phyloP scores from a whole-genome alignment of 2,329 filamentous ascomycete species.

The Paecilomyces niveus region DNA sequence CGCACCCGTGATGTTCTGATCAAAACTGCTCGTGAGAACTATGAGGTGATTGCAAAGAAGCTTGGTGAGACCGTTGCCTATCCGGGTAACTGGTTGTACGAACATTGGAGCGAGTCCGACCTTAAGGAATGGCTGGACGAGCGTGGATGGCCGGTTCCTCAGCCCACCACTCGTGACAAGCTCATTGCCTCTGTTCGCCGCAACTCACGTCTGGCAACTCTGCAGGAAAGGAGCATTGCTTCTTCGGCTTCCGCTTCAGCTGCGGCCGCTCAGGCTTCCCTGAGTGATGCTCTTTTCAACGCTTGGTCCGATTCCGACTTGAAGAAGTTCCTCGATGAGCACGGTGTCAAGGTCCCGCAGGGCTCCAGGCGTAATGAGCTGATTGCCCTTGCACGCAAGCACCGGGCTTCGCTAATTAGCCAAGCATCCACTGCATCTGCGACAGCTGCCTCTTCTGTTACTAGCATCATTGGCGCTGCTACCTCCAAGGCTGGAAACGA shows the following conservation, averaged over 20 bases:
- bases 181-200: slow-evolving; percentile 84
- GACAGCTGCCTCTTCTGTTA: slow-evolving; percentile 27
- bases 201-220: slow-evolving; percentile 72
- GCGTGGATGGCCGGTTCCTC: slow-evolving; percentile 76
- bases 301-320: slow-evolving; percentile 85
- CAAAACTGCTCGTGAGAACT: slow-evolving; percentile 69
- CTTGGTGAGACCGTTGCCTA: slow-evolving; percentile 73
- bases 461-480: slow-evolving; percentile 56
- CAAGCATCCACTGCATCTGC: slow-evolving; percentile 48
- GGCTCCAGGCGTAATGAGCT: slow-evolving; percentile 87
- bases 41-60: slow-evolving; percentile 69
- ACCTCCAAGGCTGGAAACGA: slow-evolving; percentile 69
- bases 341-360: slow-evolving; percentile 81
- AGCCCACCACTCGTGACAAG: slow-evolving; percentile 77
- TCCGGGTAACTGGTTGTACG: slow-evolving; percentile 91
- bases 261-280: slow-evolving; percentile 61
- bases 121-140: slow-evolving; percentile 90
- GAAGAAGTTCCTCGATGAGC: slow-evolving; percentile 90
- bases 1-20: slow-evolving; percentile 77
- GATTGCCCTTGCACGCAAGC: slow-evolving; percentile 79
- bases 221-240: slow-evolving; percentile 57
- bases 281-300: slow-evolving; percentile 79
- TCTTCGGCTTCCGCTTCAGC: slow-evolving; percentile 58
- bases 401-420: slow-evolving; percentile 57
- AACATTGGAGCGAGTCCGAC: slow-evolving; percentile 85